Evolutionary conservation across 805 yeast genomes (phyloP).

Genomic region (Zygoascus biomembranicola): DNA sequence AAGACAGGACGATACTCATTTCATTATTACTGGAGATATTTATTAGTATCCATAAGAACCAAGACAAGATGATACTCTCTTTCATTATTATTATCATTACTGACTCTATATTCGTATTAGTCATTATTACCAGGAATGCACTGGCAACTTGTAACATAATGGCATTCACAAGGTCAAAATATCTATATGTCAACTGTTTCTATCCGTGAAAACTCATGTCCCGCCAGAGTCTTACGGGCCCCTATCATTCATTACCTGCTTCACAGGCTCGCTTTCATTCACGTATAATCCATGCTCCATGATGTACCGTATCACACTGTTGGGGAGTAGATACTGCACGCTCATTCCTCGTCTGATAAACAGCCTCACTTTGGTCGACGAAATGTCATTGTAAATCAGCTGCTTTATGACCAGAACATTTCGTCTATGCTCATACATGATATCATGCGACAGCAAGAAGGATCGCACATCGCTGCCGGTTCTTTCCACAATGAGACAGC

Average conservation of each 20-base stretch:
- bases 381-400: constrained; percentile 90
- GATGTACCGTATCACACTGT: constrained; percentile 87
- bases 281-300: constrained; percentile 84
- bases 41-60: neutral
- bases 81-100: neutral
- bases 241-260: constrained; percentile 49
- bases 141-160: too few relatives aligned
- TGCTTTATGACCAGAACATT: constrained; percentile 93
- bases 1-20: too few relatives aligned
- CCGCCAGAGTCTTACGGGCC: constrained; percentile 8
- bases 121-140: too few relatives aligned
- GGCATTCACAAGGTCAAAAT: too few relatives aligned
- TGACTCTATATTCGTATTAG: too few relatives aligned
- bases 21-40: too few relatives aligned
- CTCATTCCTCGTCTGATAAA: constrained; percentile 94
- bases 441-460: constrained; percentile 85
- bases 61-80: neutral
- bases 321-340: constrained; percentile 89
- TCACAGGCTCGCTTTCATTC: constrained; percentile 87
- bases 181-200: too few relatives aligned
- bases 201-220: too few relatives aligned
- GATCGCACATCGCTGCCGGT: constrained; percentile 95
- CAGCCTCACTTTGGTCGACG: constrained; percentile 88
- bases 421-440: constrained; percentile 92
- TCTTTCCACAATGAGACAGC: constrained; percentile 92